A percentile compares a stretch with the other conserved stretches of the same genome.
Conservation (phyloP, 306 rosid genomes). For the Pyrus betulifolia region DNA sequence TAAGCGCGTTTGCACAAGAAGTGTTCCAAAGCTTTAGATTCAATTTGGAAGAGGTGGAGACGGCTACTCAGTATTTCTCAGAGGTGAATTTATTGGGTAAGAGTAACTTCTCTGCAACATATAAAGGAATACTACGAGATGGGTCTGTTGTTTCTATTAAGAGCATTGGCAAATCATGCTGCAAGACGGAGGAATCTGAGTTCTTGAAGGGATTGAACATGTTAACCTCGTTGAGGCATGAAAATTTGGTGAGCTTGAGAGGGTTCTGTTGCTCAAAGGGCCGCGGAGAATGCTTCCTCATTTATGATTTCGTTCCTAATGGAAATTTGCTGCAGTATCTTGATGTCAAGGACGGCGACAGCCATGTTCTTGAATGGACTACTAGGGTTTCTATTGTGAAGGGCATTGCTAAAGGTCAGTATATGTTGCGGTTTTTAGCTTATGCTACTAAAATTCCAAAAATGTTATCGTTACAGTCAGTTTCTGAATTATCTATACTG, state of each 20-base stretch:
- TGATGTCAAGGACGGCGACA: conserved; percentile 63
- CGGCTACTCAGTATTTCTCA: conserved; percentile 89
- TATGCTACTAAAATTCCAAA: neutral
- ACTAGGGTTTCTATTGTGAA: conserved; percentile 77
- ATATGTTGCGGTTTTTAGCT: neutral
- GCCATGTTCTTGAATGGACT: conserved; percentile 83
- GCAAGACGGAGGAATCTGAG: conserved; percentile 86
- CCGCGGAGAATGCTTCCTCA: conserved; percentile 83
- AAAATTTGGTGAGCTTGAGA: conserved; percentile 66
- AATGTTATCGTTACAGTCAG: neutral
- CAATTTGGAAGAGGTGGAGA: conserved; percentile 92
- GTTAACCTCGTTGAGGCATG: conserved; percentile 69
- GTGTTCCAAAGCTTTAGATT: conserved; percentile 70
- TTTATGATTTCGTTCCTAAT: conserved; percentile 69
- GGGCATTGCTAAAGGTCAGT: conserved; percentile 85
- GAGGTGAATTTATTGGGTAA: conserved; percentile 73
- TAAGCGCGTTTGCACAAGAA: conserved; percentile 49
- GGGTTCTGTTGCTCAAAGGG: conserved; percentile 95
- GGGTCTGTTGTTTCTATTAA: conserved; percentile 76
- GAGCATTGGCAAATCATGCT: conserved; percentile 82
- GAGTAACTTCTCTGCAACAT: conserved; percentile 87
- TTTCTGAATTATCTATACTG: conserved; percentile 1
- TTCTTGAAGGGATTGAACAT: conserved; percentile 82
- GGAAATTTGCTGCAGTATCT: conserved; percentile 61
- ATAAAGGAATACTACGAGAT: conserved; percentile 79